A percentile compares a stretch with the other conserved stretches of the same genome.
Conservation (phyloP, 164 flowering plant genomes). For the Chimonanthus praecox region DNA sequence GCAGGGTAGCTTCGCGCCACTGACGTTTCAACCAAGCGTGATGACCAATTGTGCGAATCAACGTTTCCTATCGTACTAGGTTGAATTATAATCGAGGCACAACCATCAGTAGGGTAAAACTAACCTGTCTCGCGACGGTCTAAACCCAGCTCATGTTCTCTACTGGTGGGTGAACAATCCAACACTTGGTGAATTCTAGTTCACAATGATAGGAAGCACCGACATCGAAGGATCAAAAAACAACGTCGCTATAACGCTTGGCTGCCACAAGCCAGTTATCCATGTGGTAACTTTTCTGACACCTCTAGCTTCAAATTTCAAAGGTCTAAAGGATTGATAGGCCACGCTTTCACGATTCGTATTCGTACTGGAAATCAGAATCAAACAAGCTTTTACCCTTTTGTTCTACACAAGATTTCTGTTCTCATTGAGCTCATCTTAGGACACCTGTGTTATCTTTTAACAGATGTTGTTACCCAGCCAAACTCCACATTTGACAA, state of each 20-base stretch:
- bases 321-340: too few relatives aligned
- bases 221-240: slow-evolving; percentile 10
- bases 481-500: too few relatives aligned
- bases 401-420: too few relatives aligned
- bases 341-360: too few relatives aligned
- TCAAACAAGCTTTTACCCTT: too few relatives aligned
- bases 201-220: neutral
- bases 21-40: neutral
- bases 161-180: neutral
- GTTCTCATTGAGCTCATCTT: too few relatives aligned
- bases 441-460: too few relatives aligned
- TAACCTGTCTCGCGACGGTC: neutral
- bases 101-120: too few relatives aligned
- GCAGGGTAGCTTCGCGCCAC: neutral
- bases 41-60: slow-evolving; percentile 1
- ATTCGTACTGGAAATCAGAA: too few relatives aligned
- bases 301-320: slow-evolving; percentile 6
- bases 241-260: slow-evolving; percentile 35
- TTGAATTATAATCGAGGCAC: too few relatives aligned
- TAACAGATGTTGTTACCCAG: too few relatives aligned
- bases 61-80: neutral
- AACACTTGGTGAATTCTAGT: neutral
- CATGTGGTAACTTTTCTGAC: slow-evolving; percentile 42
- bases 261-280: slow-evolving; percentile 42
- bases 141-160: neutral